Percentiles rank a stretch among this genome's conserved stretches.
Evolutionary conservation across 495 filamentous ascomycete genomes (phyloP).

Genomic region (Cairneyella variabilis): DNA sequence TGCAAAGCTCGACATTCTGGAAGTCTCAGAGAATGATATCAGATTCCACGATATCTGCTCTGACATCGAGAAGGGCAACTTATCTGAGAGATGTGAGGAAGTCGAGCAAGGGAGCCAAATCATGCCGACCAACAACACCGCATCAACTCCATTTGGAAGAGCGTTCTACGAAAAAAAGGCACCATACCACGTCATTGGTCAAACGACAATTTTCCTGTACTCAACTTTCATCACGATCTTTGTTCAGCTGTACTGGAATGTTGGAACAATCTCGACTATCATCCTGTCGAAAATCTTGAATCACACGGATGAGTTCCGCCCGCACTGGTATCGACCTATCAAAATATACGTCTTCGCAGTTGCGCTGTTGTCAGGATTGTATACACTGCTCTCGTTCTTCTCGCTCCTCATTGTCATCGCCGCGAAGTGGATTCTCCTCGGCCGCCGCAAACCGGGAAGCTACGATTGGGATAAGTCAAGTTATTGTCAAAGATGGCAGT

Average conservation of each 20-base stretch:
- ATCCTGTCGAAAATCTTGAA: constrained; percentile 21
- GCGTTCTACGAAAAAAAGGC: constrained; percentile 40
- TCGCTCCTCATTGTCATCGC: constrained; percentile 48
- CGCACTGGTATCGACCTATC: constrained; percentile 2
- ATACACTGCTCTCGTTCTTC: constrained; percentile 48
- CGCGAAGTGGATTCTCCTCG: constrained; percentile 46
- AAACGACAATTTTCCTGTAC: constrained; percentile 36
- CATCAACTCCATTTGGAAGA: constrained; percentile 35
- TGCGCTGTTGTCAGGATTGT: constrained; percentile 41
- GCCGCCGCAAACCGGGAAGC: constrained; percentile 36
- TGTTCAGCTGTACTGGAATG: constrained; percentile 38
- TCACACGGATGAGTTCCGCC: background rate
- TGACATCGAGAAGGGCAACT: background rate
- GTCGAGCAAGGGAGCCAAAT: background rate
- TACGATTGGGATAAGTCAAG: constrained; percentile 44
- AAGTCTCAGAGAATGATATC: background rate
- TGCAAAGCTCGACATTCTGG: background rate
- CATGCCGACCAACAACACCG: no score
- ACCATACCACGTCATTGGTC: constrained; percentile 36
- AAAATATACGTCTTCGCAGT: constrained; percentile 27
- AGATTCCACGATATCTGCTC: background rate
- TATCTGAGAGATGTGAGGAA: no score
- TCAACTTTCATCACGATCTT: constrained; percentile 32
- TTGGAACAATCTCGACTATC: constrained; percentile 31
- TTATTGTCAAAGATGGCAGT: constrained; percentile 44